phyloP scores from a whole-genome alignment of 2,329 filamentous ascomycete genomes.

The Neonectria magnoliae region DNA sequence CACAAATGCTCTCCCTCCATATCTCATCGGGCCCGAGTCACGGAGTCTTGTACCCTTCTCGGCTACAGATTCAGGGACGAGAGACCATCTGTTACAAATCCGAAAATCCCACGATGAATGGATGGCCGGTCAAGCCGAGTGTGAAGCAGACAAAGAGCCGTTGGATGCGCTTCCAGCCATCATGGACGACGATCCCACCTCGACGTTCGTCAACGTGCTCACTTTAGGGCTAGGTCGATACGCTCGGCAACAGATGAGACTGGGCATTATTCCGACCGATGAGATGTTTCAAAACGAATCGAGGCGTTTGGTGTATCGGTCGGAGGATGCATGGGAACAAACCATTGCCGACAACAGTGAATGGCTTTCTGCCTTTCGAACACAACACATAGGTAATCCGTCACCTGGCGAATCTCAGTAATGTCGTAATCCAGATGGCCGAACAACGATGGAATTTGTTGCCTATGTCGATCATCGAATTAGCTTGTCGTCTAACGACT shows the following conservation, averaged over 20 bases:
- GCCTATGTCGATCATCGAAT: not conserved
- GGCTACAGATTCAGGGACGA: constrained; percentile 33
- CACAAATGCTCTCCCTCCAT: constrained; percentile 14
- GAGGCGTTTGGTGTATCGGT: constrained; percentile 39
- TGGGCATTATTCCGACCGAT: constrained; percentile 37
- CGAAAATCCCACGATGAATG: not conserved
- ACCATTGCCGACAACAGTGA: constrained; percentile 43
- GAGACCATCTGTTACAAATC: constrained; percentile 38
- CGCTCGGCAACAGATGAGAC: constrained; percentile 35
- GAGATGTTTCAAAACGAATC: constrained; percentile 43
- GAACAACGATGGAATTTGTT: not conserved
- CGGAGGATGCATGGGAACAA: constrained; percentile 39
- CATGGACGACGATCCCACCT: not conserved
- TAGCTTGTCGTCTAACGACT: not conserved
- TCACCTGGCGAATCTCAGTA: not conserved
- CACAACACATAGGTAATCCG: not conserved
- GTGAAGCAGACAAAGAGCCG: not conserved
- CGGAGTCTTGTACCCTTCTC: constrained; percentile 41
- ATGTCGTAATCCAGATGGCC: not conserved
- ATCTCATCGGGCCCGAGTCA: constrained; percentile 30
- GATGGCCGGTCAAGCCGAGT: not conserved
- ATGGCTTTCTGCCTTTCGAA: constrained; percentile 42
- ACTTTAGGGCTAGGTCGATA: constrained; percentile 34
- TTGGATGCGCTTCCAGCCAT: not conserved
- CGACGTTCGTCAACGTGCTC: constrained; percentile 31